These are phyloP conservation scores for Ophiostoma sp. DNA, from an alignment of 2,329 filamentous ascomycete species.

Conservation along the genomic window DNA sequence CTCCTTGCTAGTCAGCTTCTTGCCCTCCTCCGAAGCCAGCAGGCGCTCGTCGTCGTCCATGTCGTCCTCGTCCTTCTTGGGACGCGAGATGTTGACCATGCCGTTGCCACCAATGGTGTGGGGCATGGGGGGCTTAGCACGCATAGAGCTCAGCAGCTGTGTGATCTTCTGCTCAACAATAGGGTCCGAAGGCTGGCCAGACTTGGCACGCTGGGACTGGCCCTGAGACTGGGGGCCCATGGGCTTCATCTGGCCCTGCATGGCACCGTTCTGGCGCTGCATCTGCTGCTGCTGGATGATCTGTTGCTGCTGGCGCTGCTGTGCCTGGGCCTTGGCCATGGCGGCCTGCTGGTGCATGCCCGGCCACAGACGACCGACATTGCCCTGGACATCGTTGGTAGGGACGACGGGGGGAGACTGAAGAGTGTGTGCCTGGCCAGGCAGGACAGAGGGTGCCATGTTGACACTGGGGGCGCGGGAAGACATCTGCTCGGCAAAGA, in stretches of 20 bases:
- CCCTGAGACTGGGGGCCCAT: conserved; percentile 40
- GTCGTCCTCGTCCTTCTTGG: conserved; percentile 92
- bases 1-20: conserved; percentile 98
- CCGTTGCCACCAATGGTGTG: conserved; percentile 48
- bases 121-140: conserved; percentile 59
- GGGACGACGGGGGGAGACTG: conserved; percentile 40
- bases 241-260: conserved; percentile 40
- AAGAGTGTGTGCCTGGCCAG: conserved; percentile 52
- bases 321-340: conserved; percentile 64
- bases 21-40: conserved; percentile 93
- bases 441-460: conserved; percentile 49
- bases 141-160: conserved; percentile 87
- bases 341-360: conserved; percentile 91
- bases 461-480: conserved; percentile 34
- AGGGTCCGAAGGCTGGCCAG: conserved; percentile 55
- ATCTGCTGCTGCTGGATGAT: conserved; percentile 54
- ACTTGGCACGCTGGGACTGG: conserved; percentile 46
- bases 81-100: conserved; percentile 59
- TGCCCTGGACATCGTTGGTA: conserved; percentile 41
- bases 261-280: conserved; percentile 34
- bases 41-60: conserved; percentile 98
- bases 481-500: conserved; percentile 45
- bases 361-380: conserved; percentile 74
- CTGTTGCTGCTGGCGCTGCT: conserved; percentile 63
- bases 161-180: conserved; percentile 89